These are phyloP conservation scores for Candida chilensis DNA, from an alignment of 805 yeast genomes.

Conservation along the genomic window DNA sequence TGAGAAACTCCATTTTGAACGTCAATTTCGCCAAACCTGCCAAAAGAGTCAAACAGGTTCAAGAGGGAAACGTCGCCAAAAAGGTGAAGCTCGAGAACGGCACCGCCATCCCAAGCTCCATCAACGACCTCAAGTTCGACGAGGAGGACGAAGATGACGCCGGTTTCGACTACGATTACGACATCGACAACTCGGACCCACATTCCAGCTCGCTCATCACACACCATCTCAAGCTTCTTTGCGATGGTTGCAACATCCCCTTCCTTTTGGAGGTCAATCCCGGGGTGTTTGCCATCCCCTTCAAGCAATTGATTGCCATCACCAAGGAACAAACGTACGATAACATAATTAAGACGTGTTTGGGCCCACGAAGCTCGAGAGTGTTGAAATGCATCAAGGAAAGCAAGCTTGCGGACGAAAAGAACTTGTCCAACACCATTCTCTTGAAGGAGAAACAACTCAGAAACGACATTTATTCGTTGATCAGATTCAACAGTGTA, in stretches of 20 bases:
- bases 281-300: conserved; percentile 58
- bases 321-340: conserved; percentile 45
- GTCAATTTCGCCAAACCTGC: conserved; percentile 29
- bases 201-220: conserved; percentile 30
- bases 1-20: conserved; percentile 34
- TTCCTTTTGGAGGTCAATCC: conserved; percentile 51
- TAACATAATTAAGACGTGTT: conserved; percentile 45
- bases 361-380: conserved; percentile 63
- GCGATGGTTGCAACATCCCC: conserved; percentile 38
- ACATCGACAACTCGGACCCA: conserved; percentile 14
- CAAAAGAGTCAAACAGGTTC: conserved; percentile 7
- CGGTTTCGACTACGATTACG: conserved; percentile 4
- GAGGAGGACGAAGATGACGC: conserved; percentile 7
- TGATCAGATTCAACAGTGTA: conserved; percentile 61
- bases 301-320: conserved; percentile 33
- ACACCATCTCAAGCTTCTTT: conserved; percentile 63
- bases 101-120: neutral
- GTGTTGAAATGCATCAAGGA: conserved; percentile 70
- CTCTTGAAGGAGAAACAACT: conserved; percentile 72
- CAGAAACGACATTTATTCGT: conserved; percentile 56
- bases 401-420: conserved; percentile 74
- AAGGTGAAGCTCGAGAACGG: conserved; percentile 33
- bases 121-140: neutral
- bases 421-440: conserved; percentile 65
- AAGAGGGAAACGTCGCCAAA: conserved; percentile 10